A percentile compares a stretch with the other conserved stretches of the same genome.
These are phyloP conservation scores for Ascochyta clinopodiicola DNA, from an alignment of 2,329 filamentous ascomycete genomes.

Conservation along the genomic window DNA sequence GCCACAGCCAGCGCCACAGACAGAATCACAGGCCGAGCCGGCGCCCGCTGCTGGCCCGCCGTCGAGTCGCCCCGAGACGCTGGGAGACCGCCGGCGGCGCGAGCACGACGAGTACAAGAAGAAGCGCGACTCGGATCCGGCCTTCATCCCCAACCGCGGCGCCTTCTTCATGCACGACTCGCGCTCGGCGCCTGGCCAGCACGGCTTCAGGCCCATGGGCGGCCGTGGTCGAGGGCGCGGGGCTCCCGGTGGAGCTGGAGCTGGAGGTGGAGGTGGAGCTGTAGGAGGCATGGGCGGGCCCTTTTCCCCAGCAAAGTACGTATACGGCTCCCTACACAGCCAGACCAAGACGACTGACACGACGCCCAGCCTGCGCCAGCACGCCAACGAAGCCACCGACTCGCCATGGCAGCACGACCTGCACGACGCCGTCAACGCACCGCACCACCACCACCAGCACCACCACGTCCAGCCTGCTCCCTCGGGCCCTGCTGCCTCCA, in stretches of 20 bases:
- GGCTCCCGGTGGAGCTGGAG: no score
- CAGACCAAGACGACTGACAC: background rate
- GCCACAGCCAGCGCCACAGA: background rate
- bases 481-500: constrained; percentile 2
- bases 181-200: constrained; percentile 75
- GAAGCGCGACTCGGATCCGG: constrained; percentile 85
- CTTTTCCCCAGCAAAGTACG: constrained; percentile 68
- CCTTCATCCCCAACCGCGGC: constrained; percentile 92
- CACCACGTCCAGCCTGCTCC: constrained; percentile 4
- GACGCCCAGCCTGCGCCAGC: constrained; percentile 47
- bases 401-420: constrained; percentile 93
- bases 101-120: constrained; percentile 92
- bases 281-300: constrained; percentile 56
- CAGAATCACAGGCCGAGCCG: constrained; percentile 26
- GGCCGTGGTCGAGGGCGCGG: constrained; percentile 66
- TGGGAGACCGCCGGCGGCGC: constrained; percentile 74
- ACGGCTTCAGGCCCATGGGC: constrained; percentile 72
- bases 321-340: background rate
- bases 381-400: constrained; percentile 64
- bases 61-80: constrained; percentile 57
- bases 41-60: constrained; percentile 49
- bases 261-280: no score
- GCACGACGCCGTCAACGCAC: constrained; percentile 70
- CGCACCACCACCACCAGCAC: constrained; percentile 41
- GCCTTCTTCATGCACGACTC: constrained; percentile 98